Evolutionary conservation across 116 monocot species (phyloP).

Genomic region (Dioscorea cayenensis): DNA sequence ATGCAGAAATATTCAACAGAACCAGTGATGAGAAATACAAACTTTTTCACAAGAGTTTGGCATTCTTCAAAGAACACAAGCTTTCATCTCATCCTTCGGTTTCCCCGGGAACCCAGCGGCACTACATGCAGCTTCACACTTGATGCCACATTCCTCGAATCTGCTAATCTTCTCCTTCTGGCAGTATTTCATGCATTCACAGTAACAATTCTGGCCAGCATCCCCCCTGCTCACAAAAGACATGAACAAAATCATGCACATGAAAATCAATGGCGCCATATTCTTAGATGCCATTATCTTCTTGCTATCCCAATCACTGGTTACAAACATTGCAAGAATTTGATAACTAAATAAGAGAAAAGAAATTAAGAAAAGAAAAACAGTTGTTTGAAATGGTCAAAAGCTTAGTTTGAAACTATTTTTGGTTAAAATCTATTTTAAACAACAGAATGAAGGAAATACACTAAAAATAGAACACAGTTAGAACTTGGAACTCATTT

Average conservation of each 20-base stretch:
- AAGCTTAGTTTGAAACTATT: not conserved
- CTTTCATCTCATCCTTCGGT: not conserved
- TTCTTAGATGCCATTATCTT: conserved; percentile 4
- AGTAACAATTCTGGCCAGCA: conserved; percentile 16
- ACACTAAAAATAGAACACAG: not conserved
- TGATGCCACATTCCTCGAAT: not conserved
- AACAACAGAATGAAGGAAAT: not conserved
- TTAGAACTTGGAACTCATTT: too few species aligned
- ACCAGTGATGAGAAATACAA: not conserved
- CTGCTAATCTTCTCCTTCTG: not conserved
- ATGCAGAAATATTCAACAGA: not conserved
- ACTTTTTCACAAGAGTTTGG: not conserved
- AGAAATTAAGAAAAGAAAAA: not conserved
- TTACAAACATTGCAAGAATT: not conserved
- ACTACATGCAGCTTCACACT: conserved; percentile 2
- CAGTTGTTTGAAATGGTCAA: conserved; percentile 1
- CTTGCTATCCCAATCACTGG: not conserved
- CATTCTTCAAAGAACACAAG: too few species aligned
- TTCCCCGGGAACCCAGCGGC: conserved; percentile 3
- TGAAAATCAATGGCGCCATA: not conserved
- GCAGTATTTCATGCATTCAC: conserved; percentile 12
- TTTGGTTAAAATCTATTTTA: not conserved
- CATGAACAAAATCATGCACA: not conserved
- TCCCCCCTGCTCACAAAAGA: conserved; percentile 1
- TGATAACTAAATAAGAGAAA: not conserved